phyloP scores from a whole-genome alignment of 805 yeast species.

The Pichia pseudocactophila region DNA sequence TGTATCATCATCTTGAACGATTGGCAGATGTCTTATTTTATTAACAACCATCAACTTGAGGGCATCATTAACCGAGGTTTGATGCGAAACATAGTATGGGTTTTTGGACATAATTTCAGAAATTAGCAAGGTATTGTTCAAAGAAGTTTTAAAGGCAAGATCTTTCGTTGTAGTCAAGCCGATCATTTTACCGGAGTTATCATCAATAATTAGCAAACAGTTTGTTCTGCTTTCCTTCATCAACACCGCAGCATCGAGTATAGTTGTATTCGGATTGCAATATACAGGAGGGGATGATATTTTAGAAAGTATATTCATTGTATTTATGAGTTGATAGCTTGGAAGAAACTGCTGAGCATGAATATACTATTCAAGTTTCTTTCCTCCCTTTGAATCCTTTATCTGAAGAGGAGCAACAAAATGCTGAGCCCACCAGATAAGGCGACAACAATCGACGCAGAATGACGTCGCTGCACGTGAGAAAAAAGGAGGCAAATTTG shows the following conservation, averaged over 20 bases:
- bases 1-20: slow-evolving; percentile 26
- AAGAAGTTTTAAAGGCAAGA: slow-evolving; percentile 35
- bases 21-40: slow-evolving; percentile 36
- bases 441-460: neutral
- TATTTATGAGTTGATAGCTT: no score
- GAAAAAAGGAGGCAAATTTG: no score
- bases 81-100: slow-evolving; percentile 29
- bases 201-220: slow-evolving; percentile 32
- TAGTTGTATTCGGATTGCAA: slow-evolving; percentile 28
- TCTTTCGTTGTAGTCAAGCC: slow-evolving; percentile 40
- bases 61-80: slow-evolving; percentile 35
- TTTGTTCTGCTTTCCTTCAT: slow-evolving; percentile 34
- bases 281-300: slow-evolving; percentile 31
- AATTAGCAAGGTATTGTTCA: slow-evolving; percentile 24
- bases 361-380: no score
- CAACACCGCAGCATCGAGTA: slow-evolving; percentile 26
- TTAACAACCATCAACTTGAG: slow-evolving; percentile 33
- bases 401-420: no score
- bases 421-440: neutral
- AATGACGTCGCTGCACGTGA: no score
- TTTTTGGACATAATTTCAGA: slow-evolving; percentile 32
- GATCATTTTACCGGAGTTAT: slow-evolving; percentile 20
- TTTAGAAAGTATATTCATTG: slow-evolving; percentile 15
- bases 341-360: no score
- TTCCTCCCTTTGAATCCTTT: no score